phyloP scores from a whole-genome alignment of 257 asterid species.

The Cordia subcordata region DNA sequence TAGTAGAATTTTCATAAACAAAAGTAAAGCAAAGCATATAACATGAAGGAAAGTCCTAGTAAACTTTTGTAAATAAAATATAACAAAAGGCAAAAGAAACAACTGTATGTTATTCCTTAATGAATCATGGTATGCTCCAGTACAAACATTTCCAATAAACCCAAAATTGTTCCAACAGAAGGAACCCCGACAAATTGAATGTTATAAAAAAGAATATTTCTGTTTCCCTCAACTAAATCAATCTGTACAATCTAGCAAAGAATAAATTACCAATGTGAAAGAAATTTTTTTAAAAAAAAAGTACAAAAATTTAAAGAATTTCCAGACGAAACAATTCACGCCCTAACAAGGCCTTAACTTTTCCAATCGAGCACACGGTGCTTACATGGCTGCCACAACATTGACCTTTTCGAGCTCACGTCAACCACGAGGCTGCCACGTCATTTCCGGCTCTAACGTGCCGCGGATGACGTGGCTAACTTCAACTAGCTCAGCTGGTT shows the following conservation, averaged over 20 bases:
- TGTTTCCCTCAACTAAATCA: neutral
- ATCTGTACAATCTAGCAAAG: neutral
- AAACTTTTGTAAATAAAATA: no score
- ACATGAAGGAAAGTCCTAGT: no score
- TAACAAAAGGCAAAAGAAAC: neutral
- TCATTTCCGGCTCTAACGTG: neutral
- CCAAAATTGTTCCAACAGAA: neutral
- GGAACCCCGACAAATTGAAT: neutral
- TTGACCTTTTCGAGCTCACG: neutral
- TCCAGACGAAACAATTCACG: no score
- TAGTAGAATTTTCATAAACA: neutral
- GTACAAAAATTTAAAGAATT: neutral
- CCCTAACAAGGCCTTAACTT: no score
- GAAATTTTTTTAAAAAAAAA: no score
- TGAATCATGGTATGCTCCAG: neutral
- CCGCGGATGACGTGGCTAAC: slow-evolving; percentile 8
- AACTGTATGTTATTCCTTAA: neutral
- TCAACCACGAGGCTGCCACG: neutral
- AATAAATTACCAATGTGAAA: no score
- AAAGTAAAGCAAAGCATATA: neutral
- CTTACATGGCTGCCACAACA: neutral
- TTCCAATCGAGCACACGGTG: no score
- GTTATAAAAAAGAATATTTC: neutral
- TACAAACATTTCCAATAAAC: neutral
- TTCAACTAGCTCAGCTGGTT: slow-evolving; percentile 1